Percentiles rank a stretch among this genome's conserved stretches.
Evolutionary conservation across 1,284 basidiomycete species (phyloP).

Genomic region (Pseudozyma pruni): DNA sequence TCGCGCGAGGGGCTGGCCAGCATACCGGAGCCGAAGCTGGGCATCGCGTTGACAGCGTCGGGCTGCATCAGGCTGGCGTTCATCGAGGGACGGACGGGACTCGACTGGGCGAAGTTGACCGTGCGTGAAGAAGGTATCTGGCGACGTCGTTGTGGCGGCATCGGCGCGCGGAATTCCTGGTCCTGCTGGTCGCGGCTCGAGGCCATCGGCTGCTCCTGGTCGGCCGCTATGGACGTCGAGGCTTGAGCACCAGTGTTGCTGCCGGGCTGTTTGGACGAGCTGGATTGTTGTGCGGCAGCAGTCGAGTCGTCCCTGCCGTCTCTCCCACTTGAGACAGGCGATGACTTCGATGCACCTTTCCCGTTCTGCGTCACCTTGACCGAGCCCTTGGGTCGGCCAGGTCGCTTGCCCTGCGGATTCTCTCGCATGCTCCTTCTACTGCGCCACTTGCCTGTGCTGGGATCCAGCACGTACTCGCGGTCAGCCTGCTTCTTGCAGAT

Average conservation of each 20-base stretch:
- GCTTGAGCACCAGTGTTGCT: conserved; percentile 2
- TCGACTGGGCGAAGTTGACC: conserved; percentile 51
- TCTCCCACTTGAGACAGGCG: conserved; percentile 5
- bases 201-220: not conserved
- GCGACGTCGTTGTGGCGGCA: conserved; percentile 12
- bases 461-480: conserved; percentile 40
- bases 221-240: not conserved
- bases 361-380: conserved; percentile 32
- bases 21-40: conserved; percentile 15
- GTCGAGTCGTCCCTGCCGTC: conserved; percentile 10
- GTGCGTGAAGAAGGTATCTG: conserved; percentile 9
- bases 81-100: conserved; percentile 46
- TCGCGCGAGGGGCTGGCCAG: conserved; percentile 44
- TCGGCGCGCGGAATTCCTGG: conserved; percentile 18
- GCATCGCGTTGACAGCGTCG: conserved; percentile 19
- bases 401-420: conserved; percentile 45
- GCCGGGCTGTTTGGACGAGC: conserved; percentile 9
- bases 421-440: conserved; percentile 53
- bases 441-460: conserved; percentile 48
- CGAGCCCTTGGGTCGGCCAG: conserved; percentile 50
- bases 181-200: conserved; percentile 2
- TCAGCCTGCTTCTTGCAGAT: conserved; percentile 45
- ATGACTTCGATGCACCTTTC: conserved; percentile 14
- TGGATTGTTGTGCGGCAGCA: not conserved
- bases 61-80: conserved; percentile 33